Evolutionary conservation across 306 rosid genomes (phyloP).

Genomic region (Psophocarpus tetragonolobus): DNA sequence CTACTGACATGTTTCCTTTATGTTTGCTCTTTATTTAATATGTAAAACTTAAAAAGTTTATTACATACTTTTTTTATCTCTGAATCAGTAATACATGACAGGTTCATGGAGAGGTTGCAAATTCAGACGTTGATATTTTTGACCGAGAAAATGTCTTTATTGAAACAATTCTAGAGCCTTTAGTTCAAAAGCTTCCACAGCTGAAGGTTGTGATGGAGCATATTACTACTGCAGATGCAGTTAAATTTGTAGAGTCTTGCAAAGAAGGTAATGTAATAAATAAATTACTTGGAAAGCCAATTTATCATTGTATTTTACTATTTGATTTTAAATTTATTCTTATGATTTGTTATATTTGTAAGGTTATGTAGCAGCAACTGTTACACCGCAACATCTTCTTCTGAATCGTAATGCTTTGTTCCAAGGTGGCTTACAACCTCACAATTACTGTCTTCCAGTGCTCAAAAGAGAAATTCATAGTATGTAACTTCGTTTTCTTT

Average conservation of each 20-base stretch:
- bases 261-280: conserved; percentile 54
- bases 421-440: conserved; percentile 95
- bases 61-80: conserved; percentile 24
- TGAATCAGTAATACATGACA: conserved; percentile 34
- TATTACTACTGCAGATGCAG: conserved; percentile 87
- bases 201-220: conserved; percentile 95
- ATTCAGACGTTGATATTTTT: conserved; percentile 75
- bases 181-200: conserved; percentile 75
- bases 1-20: conserved; percentile 6
- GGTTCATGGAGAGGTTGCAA: conserved; percentile 95
- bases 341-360: conserved; percentile 24
- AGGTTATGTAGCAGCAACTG: conserved; percentile 83
- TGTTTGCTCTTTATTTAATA: background rate
- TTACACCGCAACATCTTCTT: conserved; percentile 91
- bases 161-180: conserved; percentile 75
- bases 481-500: conserved; percentile 39
- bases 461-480: conserved; percentile 89
- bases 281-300: conserved; percentile 23
- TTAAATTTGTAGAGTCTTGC: conserved; percentile 70
- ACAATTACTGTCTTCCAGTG: conserved; percentile 79
- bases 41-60: background rate
- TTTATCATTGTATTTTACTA: background rate
- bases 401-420: conserved; percentile 81
- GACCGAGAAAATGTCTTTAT: conserved; percentile 88
- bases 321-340: conserved; percentile 9